These are phyloP conservation scores for Ophidiomyces ophidiicola DNA, from an alignment of 2,329 filamentous ascomycete species.

Conservation along the genomic window DNA sequence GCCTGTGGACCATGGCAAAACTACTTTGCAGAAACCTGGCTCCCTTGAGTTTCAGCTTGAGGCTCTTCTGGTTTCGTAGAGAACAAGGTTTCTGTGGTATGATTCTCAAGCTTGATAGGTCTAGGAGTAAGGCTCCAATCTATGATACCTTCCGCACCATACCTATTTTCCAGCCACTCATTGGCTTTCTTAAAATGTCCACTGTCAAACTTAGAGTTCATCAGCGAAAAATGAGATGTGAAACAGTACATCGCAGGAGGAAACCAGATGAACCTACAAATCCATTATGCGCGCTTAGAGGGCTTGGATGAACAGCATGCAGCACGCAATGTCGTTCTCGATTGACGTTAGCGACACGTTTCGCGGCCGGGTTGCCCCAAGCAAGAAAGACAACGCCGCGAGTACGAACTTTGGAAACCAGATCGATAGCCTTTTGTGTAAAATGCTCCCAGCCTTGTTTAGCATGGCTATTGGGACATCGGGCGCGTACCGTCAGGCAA, in stretches of 20 bases:
- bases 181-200: slow-evolving; percentile 40
- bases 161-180: slow-evolving; percentile 61
- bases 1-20: too few species aligned
- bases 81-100: too few species aligned
- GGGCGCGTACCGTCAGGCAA: slow-evolving; percentile 81
- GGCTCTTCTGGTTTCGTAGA: too few species aligned
- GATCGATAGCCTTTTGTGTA: slow-evolving; percentile 82
- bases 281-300: slow-evolving; percentile 69
- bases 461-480: slow-evolving; percentile 74
- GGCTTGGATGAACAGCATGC: slow-evolving; percentile 80
- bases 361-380: slow-evolving; percentile 78
- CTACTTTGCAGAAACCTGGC: too few species aligned
- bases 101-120: neutral
- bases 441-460: slow-evolving; percentile 86
- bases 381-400: slow-evolving; percentile 87
- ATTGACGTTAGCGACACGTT: slow-evolving; percentile 64
- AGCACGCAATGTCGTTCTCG: slow-evolving; percentile 65
- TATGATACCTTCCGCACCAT: slow-evolving; percentile 68
- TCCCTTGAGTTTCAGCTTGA: too few species aligned
- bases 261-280: slow-evolving; percentile 58
- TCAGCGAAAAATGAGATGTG: neutral
- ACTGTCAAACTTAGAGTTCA: slow-evolving; percentile 29
- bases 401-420: slow-evolving; percentile 63
- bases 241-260: neutral
- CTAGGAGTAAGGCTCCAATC: slow-evolving; percentile 57